Evolutionary conservation across 148 eudicot species (phyloP).

Genomic region (Limonium bicolor): DNA sequence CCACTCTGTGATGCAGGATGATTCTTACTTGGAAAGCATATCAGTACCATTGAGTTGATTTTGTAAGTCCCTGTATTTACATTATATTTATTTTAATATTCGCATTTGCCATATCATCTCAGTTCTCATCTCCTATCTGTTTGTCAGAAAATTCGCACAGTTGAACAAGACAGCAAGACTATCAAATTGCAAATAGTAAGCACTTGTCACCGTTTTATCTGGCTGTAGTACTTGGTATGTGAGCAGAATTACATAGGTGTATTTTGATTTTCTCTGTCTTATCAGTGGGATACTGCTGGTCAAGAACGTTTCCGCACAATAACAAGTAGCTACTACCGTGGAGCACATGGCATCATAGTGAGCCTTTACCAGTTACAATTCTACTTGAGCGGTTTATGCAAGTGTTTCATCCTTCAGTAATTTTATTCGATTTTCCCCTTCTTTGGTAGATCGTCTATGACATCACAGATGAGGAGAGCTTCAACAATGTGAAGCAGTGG

Average conservation of each 20-base stretch:
- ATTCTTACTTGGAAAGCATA: conserved; percentile 42
- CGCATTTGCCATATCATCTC: not conserved
- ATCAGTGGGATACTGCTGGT: conserved; percentile 35
- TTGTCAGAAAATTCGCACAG: conserved; percentile 38
- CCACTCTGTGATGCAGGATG: conserved; percentile 24
- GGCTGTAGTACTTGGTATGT: not conserved
- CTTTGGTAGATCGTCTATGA: conserved; percentile 29
- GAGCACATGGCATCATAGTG: conserved; percentile 31
- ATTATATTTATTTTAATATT: not conserved
- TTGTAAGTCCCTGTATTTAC: conserved; percentile 21
- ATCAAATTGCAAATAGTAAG: conserved; percentile 35
- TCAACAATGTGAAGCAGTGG: conserved; percentile 46
- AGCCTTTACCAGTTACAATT: not conserved
- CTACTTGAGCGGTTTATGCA: not conserved
- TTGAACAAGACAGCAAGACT: conserved; percentile 37
- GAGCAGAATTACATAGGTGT: no score
- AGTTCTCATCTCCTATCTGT: not conserved
- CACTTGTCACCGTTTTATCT: not conserved
- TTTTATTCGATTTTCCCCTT: not conserved
- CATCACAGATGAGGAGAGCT: conserved; percentile 38
- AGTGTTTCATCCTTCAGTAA: not conserved
- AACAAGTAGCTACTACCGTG: conserved; percentile 34
- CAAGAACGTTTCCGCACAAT: conserved; percentile 35
- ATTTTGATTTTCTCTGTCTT: conserved; percentile 1
- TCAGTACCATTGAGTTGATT: conserved; percentile 54